Percentiles rank a stretch among this genome's conserved stretches.
Evolutionary conservation across 495 filamentous ascomycete genomes (phyloP).

Genomic region (Neurospora tetrasperma): DNA sequence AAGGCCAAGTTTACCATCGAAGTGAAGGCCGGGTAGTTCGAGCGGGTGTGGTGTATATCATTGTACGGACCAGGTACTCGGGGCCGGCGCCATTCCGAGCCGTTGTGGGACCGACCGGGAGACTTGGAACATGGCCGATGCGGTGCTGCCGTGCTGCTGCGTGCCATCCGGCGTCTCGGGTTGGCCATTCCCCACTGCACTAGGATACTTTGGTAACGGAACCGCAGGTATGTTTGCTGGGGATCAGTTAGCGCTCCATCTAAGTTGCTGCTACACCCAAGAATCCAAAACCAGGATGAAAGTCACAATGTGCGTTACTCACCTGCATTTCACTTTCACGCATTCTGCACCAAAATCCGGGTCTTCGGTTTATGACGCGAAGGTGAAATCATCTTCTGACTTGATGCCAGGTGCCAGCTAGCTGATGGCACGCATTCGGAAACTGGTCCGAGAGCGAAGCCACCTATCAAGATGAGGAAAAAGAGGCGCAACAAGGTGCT

Average conservation of each 20-base stretch:
- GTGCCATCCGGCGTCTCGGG: neutral
- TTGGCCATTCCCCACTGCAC: neutral
- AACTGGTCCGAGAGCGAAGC: neutral
- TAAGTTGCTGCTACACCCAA: neutral
- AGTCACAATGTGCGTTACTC: neutral
- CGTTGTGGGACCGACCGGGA: neutral
- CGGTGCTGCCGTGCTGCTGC: neutral
- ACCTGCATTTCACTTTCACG: neutral
- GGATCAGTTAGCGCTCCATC: neutral
- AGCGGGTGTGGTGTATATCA: neutral
- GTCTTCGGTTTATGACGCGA: neutral
- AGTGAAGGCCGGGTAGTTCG: neutral
- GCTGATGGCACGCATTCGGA: neutral
- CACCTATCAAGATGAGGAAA: neutral
- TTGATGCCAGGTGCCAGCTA: neutral
- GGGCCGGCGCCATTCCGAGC: neutral
- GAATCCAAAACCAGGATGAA: neutral
- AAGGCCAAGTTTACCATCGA: neutral
- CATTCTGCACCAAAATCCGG: neutral
- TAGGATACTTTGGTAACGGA: neutral
- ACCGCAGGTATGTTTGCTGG: fast-evolving
- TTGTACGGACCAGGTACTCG: neutral
- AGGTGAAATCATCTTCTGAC: neutral
- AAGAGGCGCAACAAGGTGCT: neutral
- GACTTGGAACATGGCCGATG: neutral